Percentiles rank a stretch among this genome's conserved stretches.
phyloP scores from a whole-genome alignment of 495 filamentous ascomycete genomes.

The Apiosordaria backusii region DNA sequence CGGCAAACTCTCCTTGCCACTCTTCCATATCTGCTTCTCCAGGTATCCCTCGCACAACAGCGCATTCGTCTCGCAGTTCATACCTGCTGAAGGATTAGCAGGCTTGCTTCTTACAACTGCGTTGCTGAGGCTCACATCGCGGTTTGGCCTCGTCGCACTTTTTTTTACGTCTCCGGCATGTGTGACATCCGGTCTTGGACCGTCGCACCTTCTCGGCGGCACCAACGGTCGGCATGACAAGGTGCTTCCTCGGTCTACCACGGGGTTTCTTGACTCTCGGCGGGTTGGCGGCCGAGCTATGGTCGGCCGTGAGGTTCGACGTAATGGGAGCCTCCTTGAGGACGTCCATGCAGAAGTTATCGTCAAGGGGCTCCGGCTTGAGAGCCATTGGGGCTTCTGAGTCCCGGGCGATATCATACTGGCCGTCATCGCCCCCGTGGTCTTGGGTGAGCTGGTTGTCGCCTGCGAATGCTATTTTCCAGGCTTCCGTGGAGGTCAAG shows the following conservation, averaged over 20 bases:
- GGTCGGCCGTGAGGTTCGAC: slow-evolving; percentile 18
- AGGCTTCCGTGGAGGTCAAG: no score
- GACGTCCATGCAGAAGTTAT: slow-evolving; percentile 47
- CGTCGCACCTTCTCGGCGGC: slow-evolving; percentile 76
- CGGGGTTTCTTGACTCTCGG: slow-evolving; percentile 55
- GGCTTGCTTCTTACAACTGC: not conserved
- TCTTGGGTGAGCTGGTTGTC: no score
- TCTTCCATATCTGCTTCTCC: slow-evolving; percentile 83
- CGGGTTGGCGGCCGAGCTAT: slow-evolving; percentile 15
- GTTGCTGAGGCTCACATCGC: slow-evolving; percentile 54
- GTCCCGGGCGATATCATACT: no score
- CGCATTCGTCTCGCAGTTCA: slow-evolving; percentile 91
- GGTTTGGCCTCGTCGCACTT: slow-evolving; percentile 96
- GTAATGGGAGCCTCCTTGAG: slow-evolving; percentile 42
- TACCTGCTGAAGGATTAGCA: slow-evolving; percentile 47
- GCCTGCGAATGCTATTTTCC: no score
- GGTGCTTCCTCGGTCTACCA: slow-evolving; percentile 83
- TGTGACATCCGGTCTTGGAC: slow-evolving; percentile 91
- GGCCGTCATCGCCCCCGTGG: no score
- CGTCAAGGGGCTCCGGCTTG: slow-evolving; percentile 48
- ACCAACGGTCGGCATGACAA: slow-evolving; percentile 48
- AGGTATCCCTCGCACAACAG: slow-evolving; percentile 91
- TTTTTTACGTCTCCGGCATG: slow-evolving; percentile 89
- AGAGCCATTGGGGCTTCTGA: no score
- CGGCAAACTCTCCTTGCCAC: slow-evolving; percentile 63